Conservation (phyloP, 345 rosid genomes). For the Anastatica hierochuntica region DNA sequence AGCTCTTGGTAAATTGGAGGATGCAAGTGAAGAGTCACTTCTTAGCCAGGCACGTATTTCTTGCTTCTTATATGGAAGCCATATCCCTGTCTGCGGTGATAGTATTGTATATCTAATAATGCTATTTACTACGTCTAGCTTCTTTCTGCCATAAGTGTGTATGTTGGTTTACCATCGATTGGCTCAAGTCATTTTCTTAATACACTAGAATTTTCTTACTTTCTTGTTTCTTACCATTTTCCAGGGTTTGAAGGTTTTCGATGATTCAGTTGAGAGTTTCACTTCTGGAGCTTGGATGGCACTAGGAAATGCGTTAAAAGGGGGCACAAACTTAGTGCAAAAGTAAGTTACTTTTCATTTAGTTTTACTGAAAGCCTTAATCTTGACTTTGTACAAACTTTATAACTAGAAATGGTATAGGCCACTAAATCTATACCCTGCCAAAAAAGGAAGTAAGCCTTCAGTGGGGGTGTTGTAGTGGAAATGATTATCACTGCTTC, state of each 20-base stretch:
- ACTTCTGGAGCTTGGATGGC: constrained; percentile 98
- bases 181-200: neutral
- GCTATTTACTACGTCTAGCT: neutral
- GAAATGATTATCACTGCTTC: neutral
- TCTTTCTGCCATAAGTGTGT: neutral
- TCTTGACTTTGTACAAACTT: neutral
- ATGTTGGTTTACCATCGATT: neutral
- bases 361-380: neutral
- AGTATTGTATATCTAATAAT: neutral
- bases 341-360: constrained; percentile 41
- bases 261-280: constrained; percentile 81
- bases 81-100: neutral
- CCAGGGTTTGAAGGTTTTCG: constrained; percentile 86
- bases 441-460: neutral
- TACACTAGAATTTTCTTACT: neutral
- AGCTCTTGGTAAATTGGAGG: constrained; percentile 67
- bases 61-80: constrained; percentile 5
- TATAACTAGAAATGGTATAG: neutral
- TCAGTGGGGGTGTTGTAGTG: neutral
- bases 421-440: neutral
- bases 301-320: constrained; percentile 73
- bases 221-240: neutral
- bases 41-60: constrained; percentile 73
- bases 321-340: constrained; percentile 64
- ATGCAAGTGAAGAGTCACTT: constrained; percentile 70